phyloP scores from a whole-genome alignment of 257 asterid species.

The Perilla frutescens region DNA sequence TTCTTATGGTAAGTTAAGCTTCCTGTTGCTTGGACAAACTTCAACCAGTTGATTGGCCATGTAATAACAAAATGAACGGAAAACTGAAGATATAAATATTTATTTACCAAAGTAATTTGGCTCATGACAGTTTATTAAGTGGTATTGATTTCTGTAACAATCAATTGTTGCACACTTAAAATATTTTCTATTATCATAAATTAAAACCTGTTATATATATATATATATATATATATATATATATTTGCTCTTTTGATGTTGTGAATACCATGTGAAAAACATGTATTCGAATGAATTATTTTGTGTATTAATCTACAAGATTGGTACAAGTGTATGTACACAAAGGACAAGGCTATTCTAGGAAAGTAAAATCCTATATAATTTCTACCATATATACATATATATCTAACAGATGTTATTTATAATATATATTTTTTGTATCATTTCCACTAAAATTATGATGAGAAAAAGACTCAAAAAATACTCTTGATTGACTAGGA shows the following conservation, averaged over 20 bases:
- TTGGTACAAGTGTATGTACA: too few species aligned
- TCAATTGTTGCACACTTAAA: background rate
- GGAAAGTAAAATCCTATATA: too few species aligned
- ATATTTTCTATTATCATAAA: background rate
- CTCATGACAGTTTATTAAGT: background rate
- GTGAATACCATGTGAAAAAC: too few species aligned
- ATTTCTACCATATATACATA: background rate
- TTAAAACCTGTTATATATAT: background rate
- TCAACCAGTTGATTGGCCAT: slow-evolving; percentile 6
- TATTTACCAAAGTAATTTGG: background rate
- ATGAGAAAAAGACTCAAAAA: background rate
- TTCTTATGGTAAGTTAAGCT: background rate
- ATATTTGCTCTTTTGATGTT: too few species aligned
- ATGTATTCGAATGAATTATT: too few species aligned
- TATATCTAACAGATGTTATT: background rate
- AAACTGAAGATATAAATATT: background rate
- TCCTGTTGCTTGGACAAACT: slow-evolving; percentile 13
- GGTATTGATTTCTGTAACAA: background rate
- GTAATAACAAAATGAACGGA: background rate
- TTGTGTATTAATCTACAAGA: too few species aligned
- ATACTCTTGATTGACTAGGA: slow-evolving; percentile 1
- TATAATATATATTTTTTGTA: background rate
- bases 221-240: too few species aligned
- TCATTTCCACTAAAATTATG: background rate
- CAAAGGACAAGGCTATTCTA: too few species aligned